Evolutionary conservation across 305 asterid genomes (phyloP).

Genomic region (Solanum aculeatissimum): DNA sequence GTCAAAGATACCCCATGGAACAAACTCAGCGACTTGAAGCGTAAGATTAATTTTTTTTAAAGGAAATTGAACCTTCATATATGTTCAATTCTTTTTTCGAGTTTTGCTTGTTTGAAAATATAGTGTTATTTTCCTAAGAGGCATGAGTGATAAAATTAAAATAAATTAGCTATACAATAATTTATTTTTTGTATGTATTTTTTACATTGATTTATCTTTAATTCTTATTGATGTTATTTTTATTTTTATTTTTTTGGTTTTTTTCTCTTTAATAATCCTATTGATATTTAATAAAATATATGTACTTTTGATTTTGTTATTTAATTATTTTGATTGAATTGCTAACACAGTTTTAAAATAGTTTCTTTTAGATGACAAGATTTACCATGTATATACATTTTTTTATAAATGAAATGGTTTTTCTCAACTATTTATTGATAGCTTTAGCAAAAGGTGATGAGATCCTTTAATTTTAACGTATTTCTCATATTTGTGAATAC

Average conservation of each 20-base stretch:
- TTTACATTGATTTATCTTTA: neutral
- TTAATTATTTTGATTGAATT: neutral
- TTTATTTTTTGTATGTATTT: neutral
- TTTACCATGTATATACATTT: neutral
- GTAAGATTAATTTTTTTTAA: constrained; percentile 10
- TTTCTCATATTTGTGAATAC: neutral
- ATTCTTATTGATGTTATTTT: neutral
- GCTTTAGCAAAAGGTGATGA: neutral
- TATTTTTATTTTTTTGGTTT: neutral
- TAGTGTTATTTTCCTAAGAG: neutral
- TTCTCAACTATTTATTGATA: neutral
- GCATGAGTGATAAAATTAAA: neutral
- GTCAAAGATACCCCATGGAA: constrained; percentile 43
- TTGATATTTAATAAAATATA: neutral
- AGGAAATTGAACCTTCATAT: neutral
- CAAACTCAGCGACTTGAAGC: constrained; percentile 54
- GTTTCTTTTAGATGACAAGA: neutral
- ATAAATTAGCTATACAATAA: neutral
- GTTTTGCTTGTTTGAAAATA: neutral
- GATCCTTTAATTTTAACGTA: neutral
- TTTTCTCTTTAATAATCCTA: neutral
- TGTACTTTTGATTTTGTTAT: neutral
- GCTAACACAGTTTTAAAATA: neutral
- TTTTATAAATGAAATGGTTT: neutral
- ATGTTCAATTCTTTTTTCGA: neutral